Percentiles rank a stretch among this genome's conserved stretches.
Conservation (phyloP, 495 filamentous ascomycete species). For the Thermothielavioides terrestris region DNA sequence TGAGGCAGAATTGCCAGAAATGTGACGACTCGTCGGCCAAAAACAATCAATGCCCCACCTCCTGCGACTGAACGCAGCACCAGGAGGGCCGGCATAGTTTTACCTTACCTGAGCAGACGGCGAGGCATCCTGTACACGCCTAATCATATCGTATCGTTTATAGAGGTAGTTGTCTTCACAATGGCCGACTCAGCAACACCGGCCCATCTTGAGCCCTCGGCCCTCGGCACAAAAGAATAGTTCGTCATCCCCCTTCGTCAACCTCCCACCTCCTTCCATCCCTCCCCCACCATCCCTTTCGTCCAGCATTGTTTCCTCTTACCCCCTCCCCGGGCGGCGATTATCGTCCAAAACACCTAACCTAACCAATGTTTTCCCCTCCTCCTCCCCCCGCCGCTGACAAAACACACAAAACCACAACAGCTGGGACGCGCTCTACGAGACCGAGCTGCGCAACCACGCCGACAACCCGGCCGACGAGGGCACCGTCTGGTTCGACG, state of each 20-base stretch:
- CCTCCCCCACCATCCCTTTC: neutral
- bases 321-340: neutral
- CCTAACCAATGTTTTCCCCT: neutral
- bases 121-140: neutral
- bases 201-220: conserved; percentile 51
- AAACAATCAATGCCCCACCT: neutral
- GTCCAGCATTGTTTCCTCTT: neutral
- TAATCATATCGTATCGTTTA: neutral
- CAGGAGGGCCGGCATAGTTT: no score
- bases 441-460: conserved; percentile 53
- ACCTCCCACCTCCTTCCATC: neutral
- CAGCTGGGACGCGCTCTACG: conserved; percentile 66
- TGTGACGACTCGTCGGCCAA: neutral
- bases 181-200: conserved; percentile 12
- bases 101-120: neutral
- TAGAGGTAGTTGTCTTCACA: neutral
- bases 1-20: conserved; percentile 1
- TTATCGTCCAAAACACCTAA: neutral
- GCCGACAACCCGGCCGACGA: conserved; percentile 50
- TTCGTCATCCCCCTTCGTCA: conserved; percentile 31
- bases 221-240: conserved; percentile 65
- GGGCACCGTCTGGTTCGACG: conserved; percentile 70
- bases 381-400: neutral
- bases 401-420: neutral
- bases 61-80: no score